Evolutionary conservation across 2,329 filamentous ascomycete species (phyloP), one percentile per base, ranked within the genome.

Genomic region (Helotiales sp.): DNA sequence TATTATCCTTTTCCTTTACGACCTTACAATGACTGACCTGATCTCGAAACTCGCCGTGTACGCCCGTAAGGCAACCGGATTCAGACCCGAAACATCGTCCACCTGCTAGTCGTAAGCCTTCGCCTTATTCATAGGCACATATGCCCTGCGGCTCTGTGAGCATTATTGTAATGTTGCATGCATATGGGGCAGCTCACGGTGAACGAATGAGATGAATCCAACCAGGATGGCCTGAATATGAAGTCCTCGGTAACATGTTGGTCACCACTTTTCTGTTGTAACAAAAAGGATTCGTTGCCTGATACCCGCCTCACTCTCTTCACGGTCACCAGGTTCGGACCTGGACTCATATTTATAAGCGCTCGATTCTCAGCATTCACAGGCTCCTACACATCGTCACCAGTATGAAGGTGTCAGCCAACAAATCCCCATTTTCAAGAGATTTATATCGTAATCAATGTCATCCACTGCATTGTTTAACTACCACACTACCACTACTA

Each of bases 401-500:
- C 24, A 25, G 10, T 9, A 25, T 27, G 10, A 12, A 19, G 15
- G 15, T 24, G n/a, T 25, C 17, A 42, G 40, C 22, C 40, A 44
- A 25, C 24, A 24, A 25, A 12, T 24, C 19, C 13, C 7, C 27
- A 22, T 33, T 29, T 19, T 15, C 44, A 47, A 30, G 22, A 49
- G 25, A 51, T 9, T 48, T 13, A 22, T 49, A 40, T 48, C 24
- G 19, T 55, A 49, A 54, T 44, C 54, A 60, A 60, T 63, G 55
- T 56, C 54, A 52, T 62, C 53, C 49, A 58, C 52, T 60, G 50
- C 30, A 36, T 29, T 51, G 57, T n/a, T 48, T 48, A 13, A 48
- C 12, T 7, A 44, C 46, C 31, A 48, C 46, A 61, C 60, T 58
- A 62, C 60, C 54, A 61, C 55, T 61, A 55, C 61, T 57, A 57